Conservation (phyloP, 768 basidiomycete species). For the Tephrocybe rancida region DNA sequence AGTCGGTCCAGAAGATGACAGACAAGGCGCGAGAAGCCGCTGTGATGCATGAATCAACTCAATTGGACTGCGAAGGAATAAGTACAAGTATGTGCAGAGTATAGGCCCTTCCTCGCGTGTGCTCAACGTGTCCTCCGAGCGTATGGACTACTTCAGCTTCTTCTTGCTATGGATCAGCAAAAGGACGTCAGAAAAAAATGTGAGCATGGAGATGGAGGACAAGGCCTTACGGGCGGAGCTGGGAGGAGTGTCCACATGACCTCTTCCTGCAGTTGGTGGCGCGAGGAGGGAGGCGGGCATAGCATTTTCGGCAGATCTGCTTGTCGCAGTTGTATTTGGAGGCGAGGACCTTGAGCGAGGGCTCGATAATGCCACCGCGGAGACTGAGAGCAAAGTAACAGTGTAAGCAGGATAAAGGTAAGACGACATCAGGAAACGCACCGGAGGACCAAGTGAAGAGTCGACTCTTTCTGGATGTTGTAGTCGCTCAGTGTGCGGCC, state of each 20-base stretch:
- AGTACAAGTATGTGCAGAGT: conserved; percentile 7
- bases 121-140: not conserved
- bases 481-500: conserved; percentile 96
- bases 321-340: conserved; percentile 99
- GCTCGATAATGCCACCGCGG: conserved; percentile 98
- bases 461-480: conserved; percentile 98
- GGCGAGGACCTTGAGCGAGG: conserved; percentile 96
- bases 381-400: conserved; percentile 53
- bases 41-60: too few relatives aligned
- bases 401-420: not conserved
- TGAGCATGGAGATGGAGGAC: not conserved
- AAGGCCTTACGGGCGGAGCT: conserved; percentile 92
- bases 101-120: conserved; percentile 1
- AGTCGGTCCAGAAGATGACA: too few relatives aligned
- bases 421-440: conserved; percentile 34
- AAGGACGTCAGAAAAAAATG: not conserved
- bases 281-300: conserved; percentile 98
- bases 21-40: too few relatives aligned
- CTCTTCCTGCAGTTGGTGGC: conserved; percentile 99
- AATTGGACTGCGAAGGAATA: too few relatives aligned
- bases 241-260: conserved; percentile 86
- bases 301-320: conserved; percentile 99
- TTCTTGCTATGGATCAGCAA: conserved; percentile 14
- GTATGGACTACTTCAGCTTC: conserved; percentile 23
- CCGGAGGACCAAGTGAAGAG: conserved; percentile 97